Evolutionary conservation across 2,329 filamentous ascomycete species (phyloP), one percentile per base, ranked within the genome.

Genomic region (Ophiosphaerella korrae): DNA sequence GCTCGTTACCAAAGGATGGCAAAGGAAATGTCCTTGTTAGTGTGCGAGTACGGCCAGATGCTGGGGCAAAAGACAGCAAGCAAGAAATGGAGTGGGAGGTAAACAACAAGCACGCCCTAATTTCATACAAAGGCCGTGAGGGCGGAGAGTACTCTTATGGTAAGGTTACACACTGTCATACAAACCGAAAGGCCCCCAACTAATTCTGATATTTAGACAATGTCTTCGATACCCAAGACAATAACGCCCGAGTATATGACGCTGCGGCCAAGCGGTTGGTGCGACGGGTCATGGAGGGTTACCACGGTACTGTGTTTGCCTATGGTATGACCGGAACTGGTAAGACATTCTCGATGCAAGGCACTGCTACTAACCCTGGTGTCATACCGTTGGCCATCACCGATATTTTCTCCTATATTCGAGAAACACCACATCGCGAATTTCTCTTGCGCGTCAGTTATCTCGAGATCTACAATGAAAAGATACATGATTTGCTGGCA

Each of bases 281-380:
- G 40, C 88, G 94, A 62, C 84, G 94, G 66, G 94, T 99, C 42
- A 99, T 99, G 94, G 94, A 99, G 78, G 94, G 94, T 36, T 99
- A 97, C 72, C 93, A 97, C 68, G 94, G 93, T 52, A 99, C 94
- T 1, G 94, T 99, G 21, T 97, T 99, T 72, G 93, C 93, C 14
- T 99, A 99, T 73, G 94, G 94, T 69, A 97, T 97, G 92, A 99
- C 94, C 3, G 94, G 94, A 55, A 97, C 94, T 0, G 94, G 94
- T 62, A 99, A 99, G 78, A 99, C 94, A 0, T 99, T 97, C 73
- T 97, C 93, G 34, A 99, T 99, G 94, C 94, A 99, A 78, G 94
- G 94, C 63, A 99, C 94, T 9, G 92, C 92, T 39, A 90, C 90
- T 2, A 96, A 92, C 34, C 94, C 94, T 1, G 94, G 94, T 77